phyloP scores from a whole-genome alignment of 106 monocot species.

The Dendrobium nobile region DNA sequence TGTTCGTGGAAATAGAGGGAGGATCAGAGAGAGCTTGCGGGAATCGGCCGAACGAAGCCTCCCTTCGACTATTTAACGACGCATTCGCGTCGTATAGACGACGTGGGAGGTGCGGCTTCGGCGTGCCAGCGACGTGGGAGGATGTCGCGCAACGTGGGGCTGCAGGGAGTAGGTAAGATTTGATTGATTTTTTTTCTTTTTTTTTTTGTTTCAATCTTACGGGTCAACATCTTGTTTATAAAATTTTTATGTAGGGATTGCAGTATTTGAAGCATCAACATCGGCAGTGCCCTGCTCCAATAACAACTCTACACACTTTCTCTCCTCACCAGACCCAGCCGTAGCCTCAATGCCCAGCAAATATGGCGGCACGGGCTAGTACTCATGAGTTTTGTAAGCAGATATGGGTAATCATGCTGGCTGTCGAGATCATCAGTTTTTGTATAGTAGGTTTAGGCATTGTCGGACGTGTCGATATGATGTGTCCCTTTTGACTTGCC shows the following conservation, averaged over 20 bases:
- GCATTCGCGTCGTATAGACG: too few species aligned
- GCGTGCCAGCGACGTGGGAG: too few species aligned
- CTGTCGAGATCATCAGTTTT: slow-evolving; percentile 80
- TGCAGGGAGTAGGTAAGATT: too few species aligned
- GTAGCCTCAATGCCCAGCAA: slow-evolving; percentile 77
- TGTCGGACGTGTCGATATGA: slow-evolving; percentile 87
- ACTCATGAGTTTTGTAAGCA: slow-evolving; percentile 60
- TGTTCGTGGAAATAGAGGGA: too few species aligned
- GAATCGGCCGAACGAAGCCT: too few species aligned
- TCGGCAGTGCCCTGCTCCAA: slow-evolving; percentile 90
- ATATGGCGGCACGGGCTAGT: slow-evolving; percentile 70
- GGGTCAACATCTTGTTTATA: too few species aligned
- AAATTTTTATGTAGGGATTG: neutral
- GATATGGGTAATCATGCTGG: slow-evolving; percentile 65
- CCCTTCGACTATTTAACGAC: too few species aligned
- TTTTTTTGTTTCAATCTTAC: too few species aligned
- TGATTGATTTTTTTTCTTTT: too few species aligned
- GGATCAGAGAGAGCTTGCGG: too few species aligned
- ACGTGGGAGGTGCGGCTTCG: too few species aligned
- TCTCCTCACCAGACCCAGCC: slow-evolving; percentile 85
- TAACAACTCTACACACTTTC: slow-evolving; percentile 96
- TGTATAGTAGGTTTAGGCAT: slow-evolving; percentile 89
- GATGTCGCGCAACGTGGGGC: too few species aligned
- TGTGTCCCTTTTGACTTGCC: slow-evolving; percentile 62
- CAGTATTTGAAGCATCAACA: slow-evolving; percentile 98